phyloP scores from a whole-genome alignment of 306 rosid species.

The Dryas drummondii region DNA sequence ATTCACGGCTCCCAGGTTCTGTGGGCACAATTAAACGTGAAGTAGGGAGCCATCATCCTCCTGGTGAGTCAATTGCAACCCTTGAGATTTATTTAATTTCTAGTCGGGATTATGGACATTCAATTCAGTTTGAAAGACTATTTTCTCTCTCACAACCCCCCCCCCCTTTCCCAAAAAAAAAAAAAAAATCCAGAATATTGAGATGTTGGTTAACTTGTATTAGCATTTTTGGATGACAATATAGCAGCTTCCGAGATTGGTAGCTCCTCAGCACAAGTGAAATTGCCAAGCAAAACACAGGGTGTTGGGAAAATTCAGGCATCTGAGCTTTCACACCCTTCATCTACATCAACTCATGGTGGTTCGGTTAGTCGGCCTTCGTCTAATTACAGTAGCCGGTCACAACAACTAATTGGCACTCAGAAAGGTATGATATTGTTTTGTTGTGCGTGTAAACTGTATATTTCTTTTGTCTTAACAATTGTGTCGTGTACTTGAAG shows the following conservation, averaged over 20 bases:
- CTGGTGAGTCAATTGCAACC: slow-evolving; percentile 50
- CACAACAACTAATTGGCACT: slow-evolving; percentile 59
- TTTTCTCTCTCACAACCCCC: neutral
- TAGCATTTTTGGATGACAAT: slow-evolving; percentile 18
- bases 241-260: slow-evolving; percentile 58
- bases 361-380: slow-evolving; percentile 62
- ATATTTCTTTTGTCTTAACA: neutral
- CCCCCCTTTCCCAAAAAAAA: too few relatives aligned
- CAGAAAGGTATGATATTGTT: slow-evolving; percentile 64
- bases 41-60: slow-evolving; percentile 49
- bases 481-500: neutral
- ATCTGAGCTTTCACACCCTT: slow-evolving; percentile 45
- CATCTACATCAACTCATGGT: slow-evolving; percentile 49
- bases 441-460: neutral
- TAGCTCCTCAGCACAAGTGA: slow-evolving; percentile 53
- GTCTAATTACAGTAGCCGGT: slow-evolving; percentile 64
- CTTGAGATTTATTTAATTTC: slow-evolving; percentile 33
- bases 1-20: slow-evolving; percentile 56
- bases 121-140: neutral
- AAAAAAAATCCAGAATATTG: neutral
- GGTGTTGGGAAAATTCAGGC: slow-evolving; percentile 54
- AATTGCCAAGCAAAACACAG: slow-evolving; percentile 52
- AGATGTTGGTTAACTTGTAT: slow-evolving; percentile 9
- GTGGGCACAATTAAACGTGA: slow-evolving; percentile 62
- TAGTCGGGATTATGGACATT: slow-evolving; percentile 43